phyloP scores from a whole-genome alignment of 176 grass and related monocot species.

The Triticum turgidum region DNA sequence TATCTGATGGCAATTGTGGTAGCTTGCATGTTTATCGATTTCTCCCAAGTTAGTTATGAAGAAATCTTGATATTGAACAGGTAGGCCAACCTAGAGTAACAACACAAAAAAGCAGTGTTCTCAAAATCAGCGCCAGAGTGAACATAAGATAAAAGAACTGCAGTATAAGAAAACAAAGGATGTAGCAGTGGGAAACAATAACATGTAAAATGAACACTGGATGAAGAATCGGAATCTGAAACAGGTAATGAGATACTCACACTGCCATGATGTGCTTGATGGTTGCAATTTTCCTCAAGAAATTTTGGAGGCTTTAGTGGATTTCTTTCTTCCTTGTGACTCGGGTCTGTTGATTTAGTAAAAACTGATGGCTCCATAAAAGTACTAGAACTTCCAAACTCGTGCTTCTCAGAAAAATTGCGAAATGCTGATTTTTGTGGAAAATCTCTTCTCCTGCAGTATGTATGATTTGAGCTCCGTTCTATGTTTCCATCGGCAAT shows the following conservation, averaged over 20 bases:
- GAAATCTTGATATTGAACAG: constrained; percentile 87
- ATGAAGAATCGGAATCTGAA: constrained; percentile 23
- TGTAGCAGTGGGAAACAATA: constrained; percentile 11
- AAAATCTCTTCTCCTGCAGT: background rate
- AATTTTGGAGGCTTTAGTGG: constrained; percentile 44
- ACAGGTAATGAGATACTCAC: constrained; percentile 36
- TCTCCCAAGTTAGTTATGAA: constrained; percentile 48
- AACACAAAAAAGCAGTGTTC: constrained; percentile 22
- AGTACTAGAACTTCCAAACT: constrained; percentile 42
- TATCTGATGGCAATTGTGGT: constrained; percentile 77
- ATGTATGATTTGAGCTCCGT: too few relatives aligned
- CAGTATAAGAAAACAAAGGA: background rate
- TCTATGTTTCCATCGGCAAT: too few relatives aligned
- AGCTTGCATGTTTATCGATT: constrained; percentile 65
- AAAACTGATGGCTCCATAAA: constrained; percentile 57
- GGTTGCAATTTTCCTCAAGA: constrained; percentile 35
- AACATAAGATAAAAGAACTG: constrained; percentile 31
- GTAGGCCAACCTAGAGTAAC: constrained; percentile 69
- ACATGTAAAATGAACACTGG: constrained; percentile 10
- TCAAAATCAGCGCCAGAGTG: constrained; percentile 35
- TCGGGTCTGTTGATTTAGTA: constrained; percentile 39
- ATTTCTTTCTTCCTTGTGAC: constrained; percentile 45
- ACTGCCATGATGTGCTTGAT: constrained; percentile 16
- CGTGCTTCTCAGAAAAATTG: constrained; percentile 61
- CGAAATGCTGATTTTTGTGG: constrained; percentile 50